Evolutionary conservation across 805 yeast species (phyloP).

Genomic region (Saccharomycopsis lassenensis): DNA sequence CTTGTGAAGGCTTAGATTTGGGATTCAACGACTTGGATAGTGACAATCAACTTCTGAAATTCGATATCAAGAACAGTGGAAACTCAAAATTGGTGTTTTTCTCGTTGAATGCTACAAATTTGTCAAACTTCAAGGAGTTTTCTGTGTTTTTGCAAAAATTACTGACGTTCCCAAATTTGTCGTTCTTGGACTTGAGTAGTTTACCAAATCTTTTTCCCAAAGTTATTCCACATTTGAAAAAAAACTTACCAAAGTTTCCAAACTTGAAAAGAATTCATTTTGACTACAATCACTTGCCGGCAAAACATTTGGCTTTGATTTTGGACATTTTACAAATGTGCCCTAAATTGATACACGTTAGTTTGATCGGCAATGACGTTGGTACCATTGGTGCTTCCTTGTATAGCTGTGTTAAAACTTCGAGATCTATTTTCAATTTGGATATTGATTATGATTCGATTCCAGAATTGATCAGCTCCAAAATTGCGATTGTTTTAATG

Average conservation of each 20-base stretch:
- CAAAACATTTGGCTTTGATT: slow-evolving; percentile 44
- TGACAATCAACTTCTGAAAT: slow-evolving; percentile 23
- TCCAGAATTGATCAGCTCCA: slow-evolving; percentile 53
- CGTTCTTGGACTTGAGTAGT: slow-evolving; percentile 66
- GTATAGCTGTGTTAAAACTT: slow-evolving; percentile 56
- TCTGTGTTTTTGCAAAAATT: slow-evolving; percentile 38
- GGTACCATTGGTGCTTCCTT: slow-evolving; percentile 54
- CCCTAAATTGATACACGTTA: slow-evolving; percentile 52
- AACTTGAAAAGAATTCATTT: slow-evolving; percentile 56
- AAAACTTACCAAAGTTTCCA: slow-evolving; percentile 59
- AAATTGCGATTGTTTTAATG: slow-evolving; percentile 71
- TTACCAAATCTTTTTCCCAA: slow-evolving; percentile 58
- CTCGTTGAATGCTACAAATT: slow-evolving; percentile 56
- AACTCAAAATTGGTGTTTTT: slow-evolving; percentile 32
- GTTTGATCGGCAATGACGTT: slow-evolving; percentile 51
- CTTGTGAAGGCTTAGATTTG: slow-evolving; percentile 61
- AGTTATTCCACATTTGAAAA: slow-evolving; percentile 43
- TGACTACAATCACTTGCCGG: slow-evolving; percentile 52
- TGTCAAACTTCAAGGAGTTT: slow-evolving; percentile 41
- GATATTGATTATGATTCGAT: slow-evolving; percentile 56
- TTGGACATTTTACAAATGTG: slow-evolving; percentile 65
- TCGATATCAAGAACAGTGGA: slow-evolving; percentile 16
- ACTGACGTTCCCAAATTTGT: slow-evolving; percentile 42
- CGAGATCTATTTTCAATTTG: slow-evolving; percentile 52
- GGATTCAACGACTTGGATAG: slow-evolving; percentile 72